Evolutionary conservation across 345 rosid species (phyloP).

Genomic region (Atalantia buxifolia): DNA sequence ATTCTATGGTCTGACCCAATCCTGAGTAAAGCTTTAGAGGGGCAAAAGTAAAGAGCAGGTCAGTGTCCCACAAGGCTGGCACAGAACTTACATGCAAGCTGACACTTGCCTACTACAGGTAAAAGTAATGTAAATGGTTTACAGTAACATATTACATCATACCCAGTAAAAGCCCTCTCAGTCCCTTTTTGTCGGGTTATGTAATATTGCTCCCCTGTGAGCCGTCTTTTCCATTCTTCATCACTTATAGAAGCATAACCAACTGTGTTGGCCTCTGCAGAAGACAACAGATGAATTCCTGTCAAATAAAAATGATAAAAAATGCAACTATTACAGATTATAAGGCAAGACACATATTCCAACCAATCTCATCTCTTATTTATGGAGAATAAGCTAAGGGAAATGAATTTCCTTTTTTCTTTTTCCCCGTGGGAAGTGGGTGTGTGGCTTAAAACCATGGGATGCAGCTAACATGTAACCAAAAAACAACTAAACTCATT

Average conservation of each 20-base stretch:
- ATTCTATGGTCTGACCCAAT: background rate
- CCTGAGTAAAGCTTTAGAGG: background rate
- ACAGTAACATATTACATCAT: constrained; percentile 18
- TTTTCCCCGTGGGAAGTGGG: background rate
- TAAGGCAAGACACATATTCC: background rate
- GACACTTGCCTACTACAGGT: background rate
- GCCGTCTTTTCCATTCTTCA: constrained; percentile 75
- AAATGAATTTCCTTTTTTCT: background rate
- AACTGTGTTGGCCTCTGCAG: constrained; percentile 37
- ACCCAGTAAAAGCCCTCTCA: constrained; percentile 94
- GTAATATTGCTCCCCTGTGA: constrained; percentile 69
- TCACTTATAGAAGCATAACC: constrained; percentile 44
- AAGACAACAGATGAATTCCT: constrained; percentile 6
- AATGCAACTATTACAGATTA: background rate
- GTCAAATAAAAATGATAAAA: background rate
- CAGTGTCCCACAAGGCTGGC: background rate
- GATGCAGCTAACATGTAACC: background rate
- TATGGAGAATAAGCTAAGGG: background rate
- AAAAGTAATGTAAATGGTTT: background rate
- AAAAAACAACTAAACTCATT: background rate
- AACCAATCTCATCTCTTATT: background rate
- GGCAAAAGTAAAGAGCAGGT: background rate
- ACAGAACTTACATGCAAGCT: background rate
- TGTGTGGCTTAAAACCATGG: background rate
- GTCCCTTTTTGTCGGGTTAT: constrained; percentile 83